phyloP scores from a whole-genome alignment of 2,329 filamentous ascomycete species.

The Teratosphaeriaceae sp. region DNA sequence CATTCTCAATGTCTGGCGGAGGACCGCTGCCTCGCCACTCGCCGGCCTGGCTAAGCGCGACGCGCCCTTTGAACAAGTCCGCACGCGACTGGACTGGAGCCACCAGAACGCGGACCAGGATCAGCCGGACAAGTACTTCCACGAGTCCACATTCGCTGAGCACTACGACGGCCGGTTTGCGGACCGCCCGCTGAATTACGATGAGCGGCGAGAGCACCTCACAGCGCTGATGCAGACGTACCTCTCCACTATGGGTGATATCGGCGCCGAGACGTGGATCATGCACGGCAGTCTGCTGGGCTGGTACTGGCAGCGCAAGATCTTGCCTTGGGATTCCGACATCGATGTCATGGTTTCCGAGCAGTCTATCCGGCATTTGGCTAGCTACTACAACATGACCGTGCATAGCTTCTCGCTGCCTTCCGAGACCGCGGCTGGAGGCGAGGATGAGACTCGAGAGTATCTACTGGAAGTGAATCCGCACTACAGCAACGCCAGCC shows the following conservation, averaged over 20 bases:
- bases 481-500: conserved; percentile 41
- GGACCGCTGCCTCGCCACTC: background rate
- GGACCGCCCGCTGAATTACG: conserved; percentile 36
- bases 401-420: conserved; percentile 39
- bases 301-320: conserved; percentile 58
- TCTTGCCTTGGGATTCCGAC: conserved; percentile 58
- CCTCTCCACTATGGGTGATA: conserved; percentile 48
- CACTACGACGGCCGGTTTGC: conserved; percentile 55
- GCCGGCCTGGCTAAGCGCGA: conserved; percentile 16
- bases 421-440: background rate
- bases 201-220: conserved; percentile 43
- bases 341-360: conserved; percentile 55
- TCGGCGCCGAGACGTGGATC: conserved; percentile 55
- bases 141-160: conserved; percentile 45
- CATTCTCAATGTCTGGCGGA: background rate
- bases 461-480: conserved; percentile 57
- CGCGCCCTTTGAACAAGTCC: conserved; percentile 39
- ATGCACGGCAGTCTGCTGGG: conserved; percentile 56
- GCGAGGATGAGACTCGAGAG: conserved; percentile 18
- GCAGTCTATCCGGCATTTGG: conserved; percentile 48
- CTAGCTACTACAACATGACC: conserved; percentile 56
- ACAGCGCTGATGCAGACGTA: conserved; percentile 50
- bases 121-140: conserved; percentile 45
- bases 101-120: conserved; percentile 27
- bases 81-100: conserved; percentile 33